phyloP scores from a whole-genome alignment of 305 asterid species.

The Fraxinus latifolia region DNA sequence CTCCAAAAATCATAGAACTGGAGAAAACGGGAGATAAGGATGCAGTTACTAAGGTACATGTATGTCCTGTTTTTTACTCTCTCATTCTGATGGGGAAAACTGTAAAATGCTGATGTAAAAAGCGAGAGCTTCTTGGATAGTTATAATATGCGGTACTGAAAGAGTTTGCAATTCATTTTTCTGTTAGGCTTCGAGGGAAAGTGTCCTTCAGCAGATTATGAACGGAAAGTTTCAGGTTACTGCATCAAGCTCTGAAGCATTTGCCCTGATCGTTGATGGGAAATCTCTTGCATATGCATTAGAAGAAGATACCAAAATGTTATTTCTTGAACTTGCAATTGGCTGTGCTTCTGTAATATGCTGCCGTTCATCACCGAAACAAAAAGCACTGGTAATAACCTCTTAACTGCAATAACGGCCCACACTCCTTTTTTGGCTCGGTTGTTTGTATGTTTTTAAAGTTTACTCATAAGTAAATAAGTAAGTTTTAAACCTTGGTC shows the following conservation, averaged over 20 bases:
- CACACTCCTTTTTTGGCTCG: neutral
- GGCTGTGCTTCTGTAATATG: slow-evolving; percentile 93
- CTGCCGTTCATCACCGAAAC: slow-evolving; percentile 97
- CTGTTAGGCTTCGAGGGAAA: slow-evolving; percentile 64
- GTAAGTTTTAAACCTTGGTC: neutral
- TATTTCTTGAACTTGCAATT: slow-evolving; percentile 77
- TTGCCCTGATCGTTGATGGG: slow-evolving; percentile 92
- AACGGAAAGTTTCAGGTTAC: slow-evolving; percentile 64
- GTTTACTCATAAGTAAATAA: neutral
- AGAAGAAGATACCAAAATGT: slow-evolving; percentile 52
- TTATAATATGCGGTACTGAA: slow-evolving; percentile 12
- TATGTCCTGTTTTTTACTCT: neutral
- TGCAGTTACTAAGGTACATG: slow-evolving; percentile 52
- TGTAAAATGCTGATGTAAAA: neutral
- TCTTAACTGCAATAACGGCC: neutral
- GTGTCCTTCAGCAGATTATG: slow-evolving; percentile 57
- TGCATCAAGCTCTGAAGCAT: slow-evolving; percentile 52
- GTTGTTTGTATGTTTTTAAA: neutral
- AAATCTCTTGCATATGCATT: slow-evolving; percentile 89
- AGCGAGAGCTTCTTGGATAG: neutral
- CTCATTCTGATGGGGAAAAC: neutral
- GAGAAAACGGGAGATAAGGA: slow-evolving; percentile 58
- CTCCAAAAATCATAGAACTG: slow-evolving; percentile 50
- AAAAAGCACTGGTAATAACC: slow-evolving; percentile 74
- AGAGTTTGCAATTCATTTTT: slow-evolving; percentile 10